phyloP scores from a whole-genome alignment of 1,284 basidiomycete species.

The Rhodotorula glutinis region DNA sequence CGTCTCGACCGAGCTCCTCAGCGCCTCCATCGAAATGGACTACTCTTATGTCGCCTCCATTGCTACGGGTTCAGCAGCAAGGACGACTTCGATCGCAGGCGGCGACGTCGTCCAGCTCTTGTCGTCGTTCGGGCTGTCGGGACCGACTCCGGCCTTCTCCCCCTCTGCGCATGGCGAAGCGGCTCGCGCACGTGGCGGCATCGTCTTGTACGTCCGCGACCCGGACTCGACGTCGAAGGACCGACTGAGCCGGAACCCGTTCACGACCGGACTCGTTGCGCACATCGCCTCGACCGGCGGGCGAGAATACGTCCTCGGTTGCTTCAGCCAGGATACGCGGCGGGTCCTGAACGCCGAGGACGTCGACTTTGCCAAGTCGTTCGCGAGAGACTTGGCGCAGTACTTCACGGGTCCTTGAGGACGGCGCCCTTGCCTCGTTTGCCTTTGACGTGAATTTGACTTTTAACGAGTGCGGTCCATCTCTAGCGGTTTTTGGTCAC shows the following conservation, averaged over 20 bases:
- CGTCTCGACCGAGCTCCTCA: slow-evolving; percentile 35
- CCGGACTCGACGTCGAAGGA: not conserved
- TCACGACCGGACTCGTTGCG: slow-evolving; percentile 28
- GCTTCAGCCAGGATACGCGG: slow-evolving; percentile 26
- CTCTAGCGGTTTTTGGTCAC: too few relatives aligned
- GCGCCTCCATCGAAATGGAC: slow-evolving; percentile 34
- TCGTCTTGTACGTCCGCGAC: slow-evolving; percentile 26
- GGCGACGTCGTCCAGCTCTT: slow-evolving; percentile 10
- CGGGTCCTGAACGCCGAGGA: slow-evolving; percentile 31
- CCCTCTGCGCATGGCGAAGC: slow-evolving; percentile 25
- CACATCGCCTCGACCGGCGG: slow-evolving; percentile 12
- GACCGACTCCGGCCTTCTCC: slow-evolving; percentile 30
- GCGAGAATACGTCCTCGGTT: slow-evolving; percentile 26
- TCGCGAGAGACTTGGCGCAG: slow-evolving; percentile 22
- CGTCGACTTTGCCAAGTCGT: slow-evolving; percentile 19
- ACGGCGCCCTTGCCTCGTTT: too few relatives aligned
- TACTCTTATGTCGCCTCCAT: slow-evolving; percentile 26
- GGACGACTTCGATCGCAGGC: slow-evolving; percentile 16
- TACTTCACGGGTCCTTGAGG: not conserved
- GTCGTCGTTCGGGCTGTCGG: slow-evolving; percentile 26
- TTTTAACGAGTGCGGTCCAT: too few relatives aligned
- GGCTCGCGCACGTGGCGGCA: slow-evolving; percentile 3
- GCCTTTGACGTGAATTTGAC: too few relatives aligned
- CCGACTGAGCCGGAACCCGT: slow-evolving; percentile 9
- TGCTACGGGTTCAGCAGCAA: not conserved